These are phyloP conservation scores for Westerdykella ornata DNA, from an alignment of 2,329 filamentous ascomycete species.

Conservation along the genomic window DNA sequence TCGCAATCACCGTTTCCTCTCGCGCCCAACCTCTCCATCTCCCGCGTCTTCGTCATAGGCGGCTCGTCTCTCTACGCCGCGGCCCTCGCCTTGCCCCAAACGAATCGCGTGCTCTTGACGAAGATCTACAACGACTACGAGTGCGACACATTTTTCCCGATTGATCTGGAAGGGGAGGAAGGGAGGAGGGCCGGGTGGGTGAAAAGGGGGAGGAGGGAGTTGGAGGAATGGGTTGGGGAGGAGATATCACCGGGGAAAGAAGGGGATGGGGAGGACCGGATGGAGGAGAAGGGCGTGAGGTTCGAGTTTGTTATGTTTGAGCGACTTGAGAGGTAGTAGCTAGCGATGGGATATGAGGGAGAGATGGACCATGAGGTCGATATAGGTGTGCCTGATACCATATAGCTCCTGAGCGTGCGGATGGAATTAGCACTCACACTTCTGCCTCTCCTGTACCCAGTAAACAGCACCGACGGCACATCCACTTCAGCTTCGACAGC, in stretches of 20 bases:
- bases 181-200: slow-evolving; percentile 46
- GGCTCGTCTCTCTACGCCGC: slow-evolving; percentile 77
- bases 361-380: no score
- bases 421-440: no score
- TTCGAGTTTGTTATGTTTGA: slow-evolving; percentile 72
- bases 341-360: neutral
- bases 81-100: slow-evolving; percentile 55
- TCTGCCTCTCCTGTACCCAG: no score
- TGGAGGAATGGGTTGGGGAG: slow-evolving; percentile 62
- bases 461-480: no score
- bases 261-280: slow-evolving; percentile 44
- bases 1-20: neutral
- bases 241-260: slow-evolving; percentile 37
- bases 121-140: slow-evolving; percentile 62
- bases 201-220: slow-evolving; percentile 45
- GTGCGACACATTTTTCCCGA: slow-evolving; percentile 68
- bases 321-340: slow-evolving; percentile 12
- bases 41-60: slow-evolving; percentile 72
- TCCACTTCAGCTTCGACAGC: no score
- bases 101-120: slow-evolving; percentile 62
- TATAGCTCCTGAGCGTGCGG: no score
- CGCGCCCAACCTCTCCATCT: neutral
- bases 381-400: no score
- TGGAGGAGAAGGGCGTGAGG: slow-evolving; percentile 57
- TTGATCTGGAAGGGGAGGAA: slow-evolving; percentile 46